These are phyloP conservation scores for Termitomyces sp. DNA, from an alignment of 768 basidiomycete species.

Conservation along the genomic window DNA sequence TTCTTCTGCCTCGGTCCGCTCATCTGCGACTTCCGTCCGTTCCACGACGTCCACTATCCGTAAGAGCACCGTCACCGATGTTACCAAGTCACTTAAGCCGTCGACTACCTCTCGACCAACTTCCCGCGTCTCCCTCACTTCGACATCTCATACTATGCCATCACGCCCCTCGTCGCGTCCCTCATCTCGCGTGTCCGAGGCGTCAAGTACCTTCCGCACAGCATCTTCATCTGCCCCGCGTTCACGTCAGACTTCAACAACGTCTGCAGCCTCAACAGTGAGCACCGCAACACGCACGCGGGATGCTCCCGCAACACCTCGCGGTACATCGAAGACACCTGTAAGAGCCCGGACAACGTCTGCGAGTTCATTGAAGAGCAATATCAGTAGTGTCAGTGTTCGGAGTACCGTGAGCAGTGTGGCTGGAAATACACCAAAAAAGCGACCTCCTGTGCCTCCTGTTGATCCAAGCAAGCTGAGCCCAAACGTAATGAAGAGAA, in stretches of 20 bases:
- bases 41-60: conserved; percentile 30
- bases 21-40: conserved; percentile 19
- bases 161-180: conserved; percentile 17
- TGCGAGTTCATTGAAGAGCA: conserved; percentile 20
- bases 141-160: conserved; percentile 4
- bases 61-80: conserved; percentile 18
- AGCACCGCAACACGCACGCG: conserved; percentile 12
- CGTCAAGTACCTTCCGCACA: conserved; percentile 38
- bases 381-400: conserved; percentile 3
- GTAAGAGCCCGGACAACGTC: conserved; percentile 13
- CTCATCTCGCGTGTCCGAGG: conserved; percentile 12
- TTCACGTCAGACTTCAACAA: conserved; percentile 29
- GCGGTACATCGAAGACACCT: conserved; percentile 1
- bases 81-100: conserved; percentile 4
- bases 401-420: conserved; percentile 1
- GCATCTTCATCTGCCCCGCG: conserved; percentile 29
- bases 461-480: conserved; percentile 30
- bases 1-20: conserved; percentile 33
- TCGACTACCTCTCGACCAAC: conserved; percentile 19
- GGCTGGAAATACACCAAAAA: conserved; percentile 19
- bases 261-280: conserved; percentile 25
- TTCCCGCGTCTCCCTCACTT: conserved; percentile 16
- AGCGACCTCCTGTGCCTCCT: conserved; percentile 29
- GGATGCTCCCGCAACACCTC: background rate
- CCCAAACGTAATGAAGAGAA: conserved; percentile 22